Base-by-base conservation (phyloP, 768 basidiomycete genomes). In the Panaeolus cyanescens region DNA sequence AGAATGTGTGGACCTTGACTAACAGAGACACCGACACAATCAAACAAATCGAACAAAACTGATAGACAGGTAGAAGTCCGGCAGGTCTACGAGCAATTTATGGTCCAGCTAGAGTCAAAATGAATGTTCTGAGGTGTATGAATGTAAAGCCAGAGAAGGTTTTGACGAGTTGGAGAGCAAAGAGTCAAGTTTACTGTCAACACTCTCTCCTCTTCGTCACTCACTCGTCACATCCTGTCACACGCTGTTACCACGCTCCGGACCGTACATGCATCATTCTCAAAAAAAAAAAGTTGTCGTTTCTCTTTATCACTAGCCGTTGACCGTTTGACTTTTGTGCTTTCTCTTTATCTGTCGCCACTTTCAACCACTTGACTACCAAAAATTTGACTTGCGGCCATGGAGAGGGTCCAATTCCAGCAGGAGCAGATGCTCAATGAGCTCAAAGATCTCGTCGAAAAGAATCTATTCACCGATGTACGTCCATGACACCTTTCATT, bases 351-450 rank as follows among this genome's bases (percentile, higher is more conserved):
- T 20, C 9, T 50, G 10, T 2, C 5, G 17, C 19, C 17, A 3
- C 19, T 42, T 37, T 13, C 22, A 20, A 40, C 39, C n/a, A 40
- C 5, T 37, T 37, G 4, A 37, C 12, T 13, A 37, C 36, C 13
- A 37, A 37, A 37, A 37, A 13, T 10, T 17, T 9, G 10, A 3
- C n/a, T 22, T 8, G 4, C 32, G 12, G 75, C 22, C 62, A 96
- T 98, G 95, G 95, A 98, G 83, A 85, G 93, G 65, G 95, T 96
- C 0, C 91, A 96, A 61, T 96, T 90, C 68, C 88, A 96, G 75
- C 92, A 96, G 74, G 95, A 96, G 87, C 71, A 91, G 85, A 96
- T 95, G 88, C 92, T 96, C 85, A 85, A 89, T 53, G 95, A 97
- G 88, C 90, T 96, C 72, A 95, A 93, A 75, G 94, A 96, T 75